Percentiles rank a stretch among this genome's conserved stretches.
phyloP scores from a whole-genome alignment of 441 rosid genomes.

The Gossypium gossypioides region DNA sequence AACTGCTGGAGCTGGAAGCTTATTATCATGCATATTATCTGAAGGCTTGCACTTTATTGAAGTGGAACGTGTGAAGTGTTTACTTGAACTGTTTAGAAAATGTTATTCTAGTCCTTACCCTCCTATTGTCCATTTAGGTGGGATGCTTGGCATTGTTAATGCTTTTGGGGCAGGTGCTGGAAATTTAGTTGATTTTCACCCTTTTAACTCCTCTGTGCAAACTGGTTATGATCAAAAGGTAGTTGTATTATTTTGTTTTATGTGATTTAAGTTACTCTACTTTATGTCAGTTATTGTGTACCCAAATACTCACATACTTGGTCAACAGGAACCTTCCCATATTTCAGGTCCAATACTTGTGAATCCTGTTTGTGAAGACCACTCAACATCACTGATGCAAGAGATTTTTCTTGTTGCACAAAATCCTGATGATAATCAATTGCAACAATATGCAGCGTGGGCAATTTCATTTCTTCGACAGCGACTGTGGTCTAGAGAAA shows the following conservation, averaged over 20 bases:
- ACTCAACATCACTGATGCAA: slow-evolving; percentile 55
- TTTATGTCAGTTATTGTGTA: slow-evolving; percentile 11
- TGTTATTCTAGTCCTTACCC: slow-evolving; percentile 65
- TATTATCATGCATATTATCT: slow-evolving; percentile 55
- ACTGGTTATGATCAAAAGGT: slow-evolving; percentile 43
- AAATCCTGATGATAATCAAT: slow-evolving; percentile 56
- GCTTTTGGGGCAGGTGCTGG: slow-evolving; percentile 82
- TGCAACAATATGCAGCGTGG: slow-evolving; percentile 83
- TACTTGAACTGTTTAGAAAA: slow-evolving; percentile 55
- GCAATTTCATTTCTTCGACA: slow-evolving; percentile 66
- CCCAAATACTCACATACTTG: slow-evolving; percentile 21
- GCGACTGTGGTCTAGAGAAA: slow-evolving; percentile 53
- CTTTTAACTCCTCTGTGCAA: slow-evolving; percentile 29
- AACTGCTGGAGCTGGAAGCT: slow-evolving; percentile 71
- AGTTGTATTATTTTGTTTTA: slow-evolving; percentile 12
- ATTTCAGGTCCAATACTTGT: slow-evolving; percentile 54
- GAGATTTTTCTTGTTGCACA: slow-evolving; percentile 80
- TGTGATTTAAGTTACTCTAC: background rate
- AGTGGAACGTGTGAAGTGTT: slow-evolving; percentile 37
- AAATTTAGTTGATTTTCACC: slow-evolving; percentile 39
- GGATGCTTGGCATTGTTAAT: slow-evolving; percentile 83
- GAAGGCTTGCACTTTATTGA: slow-evolving; percentile 70
- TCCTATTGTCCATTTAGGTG: slow-evolving; percentile 58
- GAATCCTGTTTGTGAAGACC: slow-evolving; percentile 42
- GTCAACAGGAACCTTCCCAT: slow-evolving; percentile 52